A percentile compares a stretch with the other conserved stretches of the same genome.
Conservation (phyloP, 371 early-diverging fungal species). For the Smittium culicis region DNA sequence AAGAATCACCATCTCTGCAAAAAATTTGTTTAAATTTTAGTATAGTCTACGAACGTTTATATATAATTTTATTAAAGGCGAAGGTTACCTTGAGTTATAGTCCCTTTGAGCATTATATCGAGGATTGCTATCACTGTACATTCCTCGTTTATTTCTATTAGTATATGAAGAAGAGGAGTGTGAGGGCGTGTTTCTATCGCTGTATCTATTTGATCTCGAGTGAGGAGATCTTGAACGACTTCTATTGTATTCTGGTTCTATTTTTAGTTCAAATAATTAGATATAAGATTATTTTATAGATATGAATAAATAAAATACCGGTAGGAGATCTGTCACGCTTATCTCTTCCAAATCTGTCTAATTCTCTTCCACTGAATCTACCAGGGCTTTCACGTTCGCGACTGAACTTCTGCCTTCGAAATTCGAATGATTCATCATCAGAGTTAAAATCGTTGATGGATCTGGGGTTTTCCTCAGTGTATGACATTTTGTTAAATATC, state of each 20-base stretch:
- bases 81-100: not conserved
- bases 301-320: conserved; percentile 18
- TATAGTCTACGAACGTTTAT: conserved; percentile 18
- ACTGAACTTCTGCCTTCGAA: conserved; percentile 46
- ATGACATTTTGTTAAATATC: conserved; percentile 3
- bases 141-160: not conserved
- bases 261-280: not conserved
- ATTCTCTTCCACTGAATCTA: conserved; percentile 19
- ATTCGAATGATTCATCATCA: conserved; percentile 17
- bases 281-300: not conserved
- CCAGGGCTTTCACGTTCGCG: conserved; percentile 52
- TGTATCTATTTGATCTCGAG: conserved; percentile 38
- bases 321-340: conserved; percentile 33
- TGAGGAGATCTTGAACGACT: conserved; percentile 38
- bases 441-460: conserved; percentile 11
- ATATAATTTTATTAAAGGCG: conserved; percentile 4
- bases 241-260: conserved; percentile 16
- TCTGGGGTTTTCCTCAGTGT: conserved; percentile 2
- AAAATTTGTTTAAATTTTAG: conserved; percentile 13
- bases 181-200: conserved; percentile 39
- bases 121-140: not conserved
- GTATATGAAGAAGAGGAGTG: conserved; percentile 10
- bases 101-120: not conserved
- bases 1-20: conserved; percentile 17
- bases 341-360: conserved; percentile 42